Evolutionary conservation across 352 stramenopile genomes (phyloP).

Genomic region (Phytophthora parvispora): DNA sequence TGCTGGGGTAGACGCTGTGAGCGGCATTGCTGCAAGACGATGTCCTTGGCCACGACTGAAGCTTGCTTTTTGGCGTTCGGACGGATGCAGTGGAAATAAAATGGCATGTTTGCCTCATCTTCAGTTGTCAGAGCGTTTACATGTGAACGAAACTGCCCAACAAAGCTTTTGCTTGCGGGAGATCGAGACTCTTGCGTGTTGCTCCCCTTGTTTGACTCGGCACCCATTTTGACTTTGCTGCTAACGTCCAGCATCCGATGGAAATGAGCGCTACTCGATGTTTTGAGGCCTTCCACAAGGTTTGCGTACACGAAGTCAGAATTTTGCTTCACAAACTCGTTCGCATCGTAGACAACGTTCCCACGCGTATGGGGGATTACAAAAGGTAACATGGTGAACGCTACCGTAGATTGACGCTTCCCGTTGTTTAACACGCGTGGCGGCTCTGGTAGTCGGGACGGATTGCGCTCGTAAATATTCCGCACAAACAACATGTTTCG

Average conservation of each 20-base stretch:
- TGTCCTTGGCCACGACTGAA: constrained; percentile 29
- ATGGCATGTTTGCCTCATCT: constrained; percentile 34
- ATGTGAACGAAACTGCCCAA: constrained; percentile 57
- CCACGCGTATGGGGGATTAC: constrained; percentile 59
- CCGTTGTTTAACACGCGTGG: constrained; percentile 17
- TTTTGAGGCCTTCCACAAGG: constrained; percentile 42
- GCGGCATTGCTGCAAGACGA: constrained; percentile 43
- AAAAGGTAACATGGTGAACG: constrained; percentile 45
- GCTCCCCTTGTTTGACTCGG: neutral
- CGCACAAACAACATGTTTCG: constrained; percentile 76
- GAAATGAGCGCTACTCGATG: constrained; percentile 37
- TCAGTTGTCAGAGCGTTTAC: constrained; percentile 32
- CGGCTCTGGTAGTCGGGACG: constrained; percentile 24
- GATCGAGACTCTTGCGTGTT: constrained; percentile 2
- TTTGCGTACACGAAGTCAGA: constrained; percentile 61
- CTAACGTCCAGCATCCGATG: constrained; percentile 33
- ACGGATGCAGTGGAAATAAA: constrained; percentile 68
- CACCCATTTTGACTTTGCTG: neutral
- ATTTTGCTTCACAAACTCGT: constrained; percentile 79
- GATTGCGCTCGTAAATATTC: constrained; percentile 72
- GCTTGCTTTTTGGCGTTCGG: constrained; percentile 45
- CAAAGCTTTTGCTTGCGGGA: constrained; percentile 38
- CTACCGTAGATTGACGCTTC: constrained; percentile 1
- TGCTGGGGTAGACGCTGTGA: constrained; percentile 48
- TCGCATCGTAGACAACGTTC: constrained; percentile 65